These are phyloP conservation scores for Rhododendron griersonianum DNA, from an alignment of 148 eudicot genomes.

Conservation along the genomic window DNA sequence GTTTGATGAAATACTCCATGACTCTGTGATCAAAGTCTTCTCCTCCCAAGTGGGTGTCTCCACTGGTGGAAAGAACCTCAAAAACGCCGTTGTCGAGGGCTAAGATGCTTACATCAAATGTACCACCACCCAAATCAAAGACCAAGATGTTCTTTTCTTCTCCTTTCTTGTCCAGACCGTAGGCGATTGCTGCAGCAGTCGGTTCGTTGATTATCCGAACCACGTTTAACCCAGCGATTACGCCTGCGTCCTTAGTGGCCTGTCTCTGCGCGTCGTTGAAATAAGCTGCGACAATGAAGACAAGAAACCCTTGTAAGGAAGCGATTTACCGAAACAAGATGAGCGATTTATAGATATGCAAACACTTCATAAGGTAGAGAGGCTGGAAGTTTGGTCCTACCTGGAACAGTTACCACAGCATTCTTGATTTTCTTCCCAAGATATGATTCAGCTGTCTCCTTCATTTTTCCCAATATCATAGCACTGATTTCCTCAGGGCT, in stretches of 20 bases:
- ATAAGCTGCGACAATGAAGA: constrained; percentile 28
- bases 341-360: neutral
- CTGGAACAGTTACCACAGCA: constrained; percentile 51
- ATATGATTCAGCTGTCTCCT: constrained; percentile 46
- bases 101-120: constrained; percentile 44
- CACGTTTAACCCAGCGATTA: constrained; percentile 43
- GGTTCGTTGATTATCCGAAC: constrained; percentile 48
- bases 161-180: constrained; percentile 42
- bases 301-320: neutral
- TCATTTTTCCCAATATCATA: constrained; percentile 50
- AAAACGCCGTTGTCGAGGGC: constrained; percentile 45
- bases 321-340: neutral
- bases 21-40: constrained; percentile 51
- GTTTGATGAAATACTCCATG: constrained; percentile 51
- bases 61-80: constrained; percentile 52
- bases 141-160: constrained; percentile 42
- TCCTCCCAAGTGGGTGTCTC: constrained; percentile 56
- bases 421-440: constrained; percentile 38
- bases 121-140: constrained; percentile 55
- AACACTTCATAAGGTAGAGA: neutral
- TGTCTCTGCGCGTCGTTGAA: constrained; percentile 54
- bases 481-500: constrained; percentile 63
- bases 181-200: constrained; percentile 48
- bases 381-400: constrained; percentile 11
- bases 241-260: constrained; percentile 52